Base-by-base conservation (phyloP, 108 stramenopile genomes). In the Pseudonitzschia multiseries region DNA sequence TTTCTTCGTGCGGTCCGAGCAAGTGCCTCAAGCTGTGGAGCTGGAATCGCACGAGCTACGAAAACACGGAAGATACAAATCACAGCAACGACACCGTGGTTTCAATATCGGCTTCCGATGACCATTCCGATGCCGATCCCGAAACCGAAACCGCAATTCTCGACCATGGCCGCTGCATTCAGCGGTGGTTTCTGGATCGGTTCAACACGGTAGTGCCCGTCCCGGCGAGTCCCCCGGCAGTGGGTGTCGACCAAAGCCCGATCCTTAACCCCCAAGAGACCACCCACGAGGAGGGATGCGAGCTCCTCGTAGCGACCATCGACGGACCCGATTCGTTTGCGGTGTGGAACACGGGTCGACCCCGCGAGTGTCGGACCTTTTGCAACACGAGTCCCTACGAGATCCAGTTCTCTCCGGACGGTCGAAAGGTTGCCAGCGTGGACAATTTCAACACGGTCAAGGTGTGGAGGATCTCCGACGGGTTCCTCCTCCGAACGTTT, bases 341-440 rank as follows among this genome's bases (percentile, higher is more conserved):
- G 12, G 26, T 52, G 1, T 53, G 52, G 52, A 54, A 70, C 28
- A 46, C 66, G 8, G 21, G 29, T 4, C 28, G 5, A 3, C 33
- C 33, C 33, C 5, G 15, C 1, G 43, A 32, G 6, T 12, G 32
- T 15, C 51, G 33, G 17, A 50, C 28, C 12, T 70, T 70, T 54
- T n/a, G 33, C 33, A 70, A 70, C 51, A 52, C 69, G 3, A 52
- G n/a, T 33, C 69, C 69, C 1, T 52, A 70, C 52, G 69, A 70
- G 31, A 70, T 70, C 15, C 33, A 50, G 28, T 70, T 70, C 33
- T 56, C 69, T 8, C 28, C 50, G 53, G 33, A 70, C 53, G 51
- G 69, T 28, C 24, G 28, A 48, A 52, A 70, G 52, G 28, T 70
- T 33, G 69, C 69, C 31, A 56, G 53, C n/a, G 69, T 70, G 9